Evolutionary conservation across 148 eudicot genomes (phyloP).

Genomic region (Tetragonia tetragonoides): DNA sequence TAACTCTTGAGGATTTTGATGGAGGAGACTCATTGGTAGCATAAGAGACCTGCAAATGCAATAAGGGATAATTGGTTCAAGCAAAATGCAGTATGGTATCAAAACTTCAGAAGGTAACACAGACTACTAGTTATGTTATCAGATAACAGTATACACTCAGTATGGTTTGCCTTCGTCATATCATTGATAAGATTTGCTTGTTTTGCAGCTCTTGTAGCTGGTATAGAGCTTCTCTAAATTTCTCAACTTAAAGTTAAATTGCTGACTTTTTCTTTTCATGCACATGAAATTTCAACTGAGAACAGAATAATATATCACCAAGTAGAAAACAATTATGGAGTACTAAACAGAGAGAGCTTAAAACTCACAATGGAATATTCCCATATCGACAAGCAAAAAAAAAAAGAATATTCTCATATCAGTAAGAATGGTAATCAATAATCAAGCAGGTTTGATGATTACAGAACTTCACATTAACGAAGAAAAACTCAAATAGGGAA

Average conservation of each 20-base stretch:
- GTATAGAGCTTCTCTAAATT: neutral
- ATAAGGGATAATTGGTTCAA: constrained; percentile 7
- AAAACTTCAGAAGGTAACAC: neutral
- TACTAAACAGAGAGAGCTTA: neutral
- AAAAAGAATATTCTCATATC: neutral
- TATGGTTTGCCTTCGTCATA: no score
- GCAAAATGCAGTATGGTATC: neutral
- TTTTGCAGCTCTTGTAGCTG: neutral
- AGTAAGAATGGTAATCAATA: neutral
- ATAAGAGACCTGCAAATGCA: constrained; percentile 45
- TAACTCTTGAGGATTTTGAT: constrained; percentile 26
- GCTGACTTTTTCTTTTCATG: neutral
- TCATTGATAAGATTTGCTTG: no score
- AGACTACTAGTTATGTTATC: neutral
- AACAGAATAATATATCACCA: neutral
- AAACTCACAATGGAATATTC: no score
- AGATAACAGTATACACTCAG: neutral
- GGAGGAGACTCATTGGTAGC: constrained; percentile 31
- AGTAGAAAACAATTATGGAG: neutral
- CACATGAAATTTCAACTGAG: neutral
- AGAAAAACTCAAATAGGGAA: neutral
- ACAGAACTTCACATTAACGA: neutral
- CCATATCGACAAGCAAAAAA: no score
- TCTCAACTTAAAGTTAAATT: neutral
- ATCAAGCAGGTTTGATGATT: neutral